Conservation (phyloP, 768 basidiomycete genomes). For the Rubroboletus satanas region DNA sequence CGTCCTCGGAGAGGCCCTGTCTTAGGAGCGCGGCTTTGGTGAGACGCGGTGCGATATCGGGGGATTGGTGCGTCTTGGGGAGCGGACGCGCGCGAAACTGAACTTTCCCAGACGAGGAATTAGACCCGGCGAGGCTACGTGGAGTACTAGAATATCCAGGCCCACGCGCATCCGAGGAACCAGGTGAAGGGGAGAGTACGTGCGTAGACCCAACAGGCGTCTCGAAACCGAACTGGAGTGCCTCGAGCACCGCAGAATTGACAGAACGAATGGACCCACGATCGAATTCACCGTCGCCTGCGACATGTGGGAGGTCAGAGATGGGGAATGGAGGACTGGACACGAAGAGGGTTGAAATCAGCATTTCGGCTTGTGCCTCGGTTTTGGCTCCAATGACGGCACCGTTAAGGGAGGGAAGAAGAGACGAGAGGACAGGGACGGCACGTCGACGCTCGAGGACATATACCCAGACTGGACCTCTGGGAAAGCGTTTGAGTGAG, state of each 20-base stretch:
- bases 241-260: slow-evolving; percentile 46
- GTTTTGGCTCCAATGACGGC: slow-evolving; percentile 73
- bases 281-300: slow-evolving; percentile 34
- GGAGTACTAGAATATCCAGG: slow-evolving; percentile 24
- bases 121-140: slow-evolving; percentile 30
- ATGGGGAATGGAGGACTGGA: slow-evolving; percentile 80
- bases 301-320: slow-evolving; percentile 53
- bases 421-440: slow-evolving; percentile 72
- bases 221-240: slow-evolving; percentile 39
- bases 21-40: slow-evolving; percentile 73
- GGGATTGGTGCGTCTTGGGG: slow-evolving; percentile 55
- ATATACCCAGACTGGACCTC: slow-evolving; percentile 89
- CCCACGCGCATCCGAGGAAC: slow-evolving; percentile 20
- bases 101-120: slow-evolving; percentile 42
- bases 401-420: slow-evolving; percentile 57
- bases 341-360: slow-evolving; percentile 74
- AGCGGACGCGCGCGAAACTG: slow-evolving; percentile 65
- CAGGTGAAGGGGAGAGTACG: slow-evolving; percentile 38
- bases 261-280: slow-evolving; percentile 39
- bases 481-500: slow-evolving; percentile 27
- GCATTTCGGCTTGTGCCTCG: slow-evolving; percentile 65
- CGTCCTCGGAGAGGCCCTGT: slow-evolving; percentile 50
- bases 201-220: slow-evolving; percentile 38
- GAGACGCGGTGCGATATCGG: slow-evolving; percentile 73
- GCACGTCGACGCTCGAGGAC: slow-evolving; percentile 80